Percentiles rank a stretch among this genome's conserved stretches.
Conservation (phyloP, 306 rosid species). For the Spatholobus suberectus region DNA sequence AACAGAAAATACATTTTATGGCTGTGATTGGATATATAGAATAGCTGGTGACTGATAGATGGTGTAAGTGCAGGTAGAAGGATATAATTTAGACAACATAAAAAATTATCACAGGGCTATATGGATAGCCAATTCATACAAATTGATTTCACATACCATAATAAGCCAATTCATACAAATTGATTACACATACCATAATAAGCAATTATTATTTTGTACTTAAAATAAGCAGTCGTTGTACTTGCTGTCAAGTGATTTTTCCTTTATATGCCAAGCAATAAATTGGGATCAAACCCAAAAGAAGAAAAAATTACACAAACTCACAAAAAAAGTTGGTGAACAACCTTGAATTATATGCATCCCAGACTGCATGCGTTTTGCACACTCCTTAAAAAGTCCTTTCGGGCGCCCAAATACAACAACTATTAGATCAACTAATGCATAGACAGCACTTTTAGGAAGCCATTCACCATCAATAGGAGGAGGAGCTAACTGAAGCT, state of each 20-base stretch:
- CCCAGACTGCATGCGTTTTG: slow-evolving; percentile 88
- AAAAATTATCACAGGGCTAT: neutral
- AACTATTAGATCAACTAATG: slow-evolving; percentile 85
- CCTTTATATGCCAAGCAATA: slow-evolving; percentile 18
- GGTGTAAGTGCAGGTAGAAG: slow-evolving; percentile 14
- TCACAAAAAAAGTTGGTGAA: slow-evolving; percentile 17
- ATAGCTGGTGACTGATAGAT: neutral
- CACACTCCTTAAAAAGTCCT: slow-evolving; percentile 96
- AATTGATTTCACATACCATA: slow-evolving; percentile 19
- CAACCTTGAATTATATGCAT: slow-evolving; percentile 77
- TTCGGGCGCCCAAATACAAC: slow-evolving; percentile 90
- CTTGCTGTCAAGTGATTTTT: slow-evolving; percentile 28
- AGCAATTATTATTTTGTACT: slow-evolving; percentile 35
- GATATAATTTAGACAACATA: slow-evolving; percentile 15
- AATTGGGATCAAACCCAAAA: slow-evolving; percentile 29
- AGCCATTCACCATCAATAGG: slow-evolving; percentile 99
- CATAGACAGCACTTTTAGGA: slow-evolving; percentile 94
- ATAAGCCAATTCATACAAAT: slow-evolving; percentile 28
- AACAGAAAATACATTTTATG: slow-evolving; percentile 25
- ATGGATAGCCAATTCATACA: slow-evolving; percentile 34
- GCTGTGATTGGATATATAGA: slow-evolving; percentile 11
- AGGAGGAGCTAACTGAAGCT: slow-evolving; percentile 88
- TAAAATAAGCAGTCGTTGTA: slow-evolving; percentile 25
- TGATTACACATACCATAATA: slow-evolving; percentile 23
- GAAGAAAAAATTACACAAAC: slow-evolving; percentile 19